Base-by-base conservation (phyloP, 352 stramenopile genomes). In the Phytophthora aleatoria region DNA sequence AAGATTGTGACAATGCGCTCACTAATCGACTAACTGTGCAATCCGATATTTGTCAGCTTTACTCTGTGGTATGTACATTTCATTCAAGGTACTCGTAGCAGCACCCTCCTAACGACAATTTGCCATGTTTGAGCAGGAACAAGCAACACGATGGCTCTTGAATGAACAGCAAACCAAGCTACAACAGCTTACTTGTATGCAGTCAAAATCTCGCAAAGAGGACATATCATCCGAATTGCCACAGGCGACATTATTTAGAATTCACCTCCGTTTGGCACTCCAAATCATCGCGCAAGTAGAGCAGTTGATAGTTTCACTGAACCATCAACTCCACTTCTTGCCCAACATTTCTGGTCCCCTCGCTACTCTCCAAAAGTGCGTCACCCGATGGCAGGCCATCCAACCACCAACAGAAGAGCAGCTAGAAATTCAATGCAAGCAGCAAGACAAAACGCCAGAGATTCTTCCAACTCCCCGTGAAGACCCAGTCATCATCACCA, bases 41-140 rank as follows among this genome's bases (percentile, higher is more conserved):
- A 50, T 67, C 56, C 8, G 51, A 51, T 35, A 52, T 72, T 15
- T 62, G 73, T 43, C 55, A 64, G 28, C 62, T 81, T 8, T 77
- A 67, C 43, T 54, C 45, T 27, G 44, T 79, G 11, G 73, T 78
- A 67, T 27, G 68, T 64, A 13, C 16, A 49, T 4, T 20, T 27
- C 10, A 61, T 41, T 56, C 49, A 2, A 42, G 30, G 45, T 11
- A 31, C 33, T 31, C 39, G 58, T 38, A 36, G 0, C 0, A 7
- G 10, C 10, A 13, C 9, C 9, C 3, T 39, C 9, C 26, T 20
- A 20, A 20, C 20, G 20, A 20, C 20, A 20, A 20, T 49, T 2
- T 47, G 8, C 13, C 52, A 8, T 30, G 0, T 52, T 36, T 41
- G 15, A 9, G 5, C 53, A 69, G 59, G 65, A 65, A 24, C 53